Percentiles rank a stretch among this genome's conserved stretches.
Evolutionary conservation across 1,284 basidiomycete species (phyloP).

Genomic region (Leccinum fuscescens): DNA sequence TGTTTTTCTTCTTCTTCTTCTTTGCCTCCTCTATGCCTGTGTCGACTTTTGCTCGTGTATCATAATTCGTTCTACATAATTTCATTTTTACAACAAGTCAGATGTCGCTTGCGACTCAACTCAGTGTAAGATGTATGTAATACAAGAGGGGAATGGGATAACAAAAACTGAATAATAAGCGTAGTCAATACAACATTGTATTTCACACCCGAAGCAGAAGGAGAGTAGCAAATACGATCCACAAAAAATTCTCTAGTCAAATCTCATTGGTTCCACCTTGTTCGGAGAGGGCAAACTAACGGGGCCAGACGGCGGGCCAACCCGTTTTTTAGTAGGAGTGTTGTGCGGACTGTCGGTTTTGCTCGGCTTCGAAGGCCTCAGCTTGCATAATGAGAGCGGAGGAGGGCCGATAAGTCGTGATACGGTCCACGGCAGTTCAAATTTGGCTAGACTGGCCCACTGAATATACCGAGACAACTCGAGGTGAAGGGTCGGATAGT

Average conservation of each 20-base stretch:
- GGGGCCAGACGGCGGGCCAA: conserved; percentile 16
- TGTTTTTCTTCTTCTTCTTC: neutral
- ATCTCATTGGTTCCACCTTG: conserved; percentile 29
- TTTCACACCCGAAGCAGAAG: conserved; percentile 5
- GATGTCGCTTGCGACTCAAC: conserved; percentile 10
- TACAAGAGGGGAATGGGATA: conserved; percentile 17
- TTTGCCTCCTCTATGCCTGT: conserved; percentile 15
- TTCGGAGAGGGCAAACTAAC: conserved; percentile 22
- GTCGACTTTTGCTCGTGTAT: conserved; percentile 8
- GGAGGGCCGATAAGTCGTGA: conserved; percentile 70
- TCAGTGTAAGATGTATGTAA: conserved; percentile 6
- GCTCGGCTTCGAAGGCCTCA: conserved; percentile 12
- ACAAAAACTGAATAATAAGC: conserved; percentile 15
- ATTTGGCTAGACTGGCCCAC: conserved; percentile 59
- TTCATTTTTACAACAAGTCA: conserved; percentile 4
- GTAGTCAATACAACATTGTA: conserved; percentile 9
- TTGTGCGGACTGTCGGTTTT: conserved; percentile 18
- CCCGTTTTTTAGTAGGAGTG: conserved; percentile 26
- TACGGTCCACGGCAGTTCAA: conserved; percentile 74
- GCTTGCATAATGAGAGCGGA: conserved; percentile 54
- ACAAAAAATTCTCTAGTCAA: conserved; percentile 18
- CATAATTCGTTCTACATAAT: conserved; percentile 21
- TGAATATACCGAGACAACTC: conserved; percentile 85
- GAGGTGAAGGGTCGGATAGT: conserved; percentile 90
- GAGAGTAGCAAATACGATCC: neutral